Evolutionary conservation across 805 yeast genomes (phyloP).

Genomic region (Blastobotrys muscicola): DNA sequence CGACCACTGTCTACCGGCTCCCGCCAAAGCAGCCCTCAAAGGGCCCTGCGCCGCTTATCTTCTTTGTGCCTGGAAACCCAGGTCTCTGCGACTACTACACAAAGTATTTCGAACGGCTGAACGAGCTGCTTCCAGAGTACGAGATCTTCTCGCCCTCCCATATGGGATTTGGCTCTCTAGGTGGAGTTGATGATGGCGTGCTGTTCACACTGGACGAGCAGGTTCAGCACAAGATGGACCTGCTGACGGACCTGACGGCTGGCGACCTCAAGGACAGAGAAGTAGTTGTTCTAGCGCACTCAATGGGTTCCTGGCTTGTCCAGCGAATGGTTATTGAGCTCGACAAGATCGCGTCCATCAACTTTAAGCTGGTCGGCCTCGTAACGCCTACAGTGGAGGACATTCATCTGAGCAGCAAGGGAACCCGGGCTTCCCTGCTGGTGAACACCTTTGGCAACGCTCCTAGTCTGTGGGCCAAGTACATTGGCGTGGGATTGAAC

Average conservation of each 20-base stretch:
- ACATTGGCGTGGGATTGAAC: conserved; percentile 8
- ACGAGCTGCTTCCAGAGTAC: conserved; percentile 33
- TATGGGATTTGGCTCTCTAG: conserved; percentile 38
- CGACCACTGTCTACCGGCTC: too few species aligned
- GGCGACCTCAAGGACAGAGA: too few species aligned
- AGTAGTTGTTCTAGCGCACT: conserved; percentile 52
- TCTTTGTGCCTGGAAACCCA: conserved; percentile 71
- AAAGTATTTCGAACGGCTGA: conserved; percentile 40
- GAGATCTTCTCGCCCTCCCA: conserved; percentile 57
- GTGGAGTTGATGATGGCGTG: neutral
- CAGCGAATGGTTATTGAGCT: conserved; percentile 40
- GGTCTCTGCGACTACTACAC: conserved; percentile 59
- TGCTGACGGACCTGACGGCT: neutral
- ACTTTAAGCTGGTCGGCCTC: conserved; percentile 43
- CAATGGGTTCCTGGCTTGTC: conserved; percentile 57
- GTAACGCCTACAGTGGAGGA: conserved; percentile 64
- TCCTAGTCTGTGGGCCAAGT: conserved; percentile 10
- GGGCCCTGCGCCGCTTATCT: conserved; percentile 32
- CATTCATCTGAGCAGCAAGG: conserved; percentile 40
- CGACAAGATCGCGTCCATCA: conserved; percentile 17
- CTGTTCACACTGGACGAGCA: neutral
- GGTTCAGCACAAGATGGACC: neutral
- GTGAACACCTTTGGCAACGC: conserved; percentile 18
- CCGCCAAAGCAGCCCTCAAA: too few species aligned
- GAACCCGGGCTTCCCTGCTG: conserved; percentile 25